phyloP scores from a whole-genome alignment of 495 filamentous ascomycete species.

The Pyronema domesticum region DNA sequence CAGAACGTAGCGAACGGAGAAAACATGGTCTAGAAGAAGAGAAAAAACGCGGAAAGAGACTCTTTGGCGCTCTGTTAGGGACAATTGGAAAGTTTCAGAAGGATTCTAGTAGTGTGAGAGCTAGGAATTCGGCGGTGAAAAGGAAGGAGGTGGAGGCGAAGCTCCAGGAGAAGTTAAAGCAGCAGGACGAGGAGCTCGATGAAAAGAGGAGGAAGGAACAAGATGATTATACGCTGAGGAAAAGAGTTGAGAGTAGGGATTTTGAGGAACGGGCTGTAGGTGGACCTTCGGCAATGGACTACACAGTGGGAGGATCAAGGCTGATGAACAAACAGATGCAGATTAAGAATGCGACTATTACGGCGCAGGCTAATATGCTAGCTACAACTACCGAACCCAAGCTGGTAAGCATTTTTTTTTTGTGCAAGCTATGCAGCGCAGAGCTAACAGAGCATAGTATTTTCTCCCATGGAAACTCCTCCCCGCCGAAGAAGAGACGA shows the following conservation, averaged over 20 bases:
- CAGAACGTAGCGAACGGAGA: background rate
- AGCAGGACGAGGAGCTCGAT: conserved; percentile 51
- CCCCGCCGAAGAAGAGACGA: conserved; percentile 40
- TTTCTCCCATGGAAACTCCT: conserved; percentile 76
- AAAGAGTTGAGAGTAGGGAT: conserved; percentile 51
- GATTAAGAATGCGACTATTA: conserved; percentile 52
- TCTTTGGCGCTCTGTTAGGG: conserved; percentile 78
- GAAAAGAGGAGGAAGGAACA: conserved; percentile 47
- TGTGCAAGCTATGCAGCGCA: background rate
- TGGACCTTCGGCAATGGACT: background rate
- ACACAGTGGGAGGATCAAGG: conserved; percentile 17
- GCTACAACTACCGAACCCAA: conserved; percentile 55
- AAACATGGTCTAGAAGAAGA: conserved; percentile 42
- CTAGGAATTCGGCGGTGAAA: conserved; percentile 47
- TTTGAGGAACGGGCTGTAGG: conserved; percentile 55
- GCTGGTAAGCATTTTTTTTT: conserved; percentile 44
- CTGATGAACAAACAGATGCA: conserved; percentile 44
- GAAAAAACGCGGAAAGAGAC: conserved; percentile 66
- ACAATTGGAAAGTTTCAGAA: conserved; percentile 60
- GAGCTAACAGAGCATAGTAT: conserved; percentile 35
- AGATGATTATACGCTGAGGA: conserved; percentile 39
- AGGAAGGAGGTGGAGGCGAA: conserved; percentile 79
- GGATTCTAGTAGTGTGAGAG: conserved; percentile 34
- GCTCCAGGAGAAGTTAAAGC: conserved; percentile 64
- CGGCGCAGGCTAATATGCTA: conserved; percentile 56